These are phyloP conservation scores for Parachaetomium inaequale DNA, from an alignment of 495 filamentous ascomycete species.

Conservation along the genomic window DNA sequence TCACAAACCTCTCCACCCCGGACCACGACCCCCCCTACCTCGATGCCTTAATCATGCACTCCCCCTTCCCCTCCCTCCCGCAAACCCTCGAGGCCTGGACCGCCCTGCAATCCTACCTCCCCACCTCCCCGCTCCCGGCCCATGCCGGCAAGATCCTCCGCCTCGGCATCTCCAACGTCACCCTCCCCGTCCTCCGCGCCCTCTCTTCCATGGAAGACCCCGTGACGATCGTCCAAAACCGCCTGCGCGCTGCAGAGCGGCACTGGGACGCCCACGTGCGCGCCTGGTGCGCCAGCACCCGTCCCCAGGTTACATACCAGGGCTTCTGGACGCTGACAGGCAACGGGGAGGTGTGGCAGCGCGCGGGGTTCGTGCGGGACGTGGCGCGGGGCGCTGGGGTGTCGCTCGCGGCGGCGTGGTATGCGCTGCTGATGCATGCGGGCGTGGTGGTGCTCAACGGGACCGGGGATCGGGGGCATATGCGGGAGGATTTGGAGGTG, in stretches of 20 bases:
- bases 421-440: constrained; percentile 63
- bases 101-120: constrained; percentile 61
- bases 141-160: constrained; percentile 46
- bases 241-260: constrained; percentile 59
- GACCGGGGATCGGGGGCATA: constrained; percentile 59
- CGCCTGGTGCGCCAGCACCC: constrained; percentile 50
- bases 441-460: constrained; percentile 63
- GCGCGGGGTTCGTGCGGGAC: constrained; percentile 40
- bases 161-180: constrained; percentile 71
- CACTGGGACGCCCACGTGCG: constrained; percentile 60
- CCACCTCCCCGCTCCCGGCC: constrained; percentile 29
- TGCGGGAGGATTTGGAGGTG: constrained; percentile 62
- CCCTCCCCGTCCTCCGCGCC: constrained; percentile 49
- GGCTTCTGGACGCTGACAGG: constrained; percentile 78
- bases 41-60: constrained; percentile 71
- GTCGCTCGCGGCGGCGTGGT: constrained; percentile 55
- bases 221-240: constrained; percentile 68
- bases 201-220: constrained; percentile 29
- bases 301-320: constrained; percentile 57
- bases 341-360: constrained; percentile 55
- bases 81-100: constrained; percentile 65
- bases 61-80: constrained; percentile 54
- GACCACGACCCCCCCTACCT: constrained; percentile 52
- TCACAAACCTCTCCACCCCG: constrained; percentile 56
- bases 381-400: constrained; percentile 51